A percentile compares a stretch with the other conserved stretches of the same genome.
These are phyloP conservation scores for Poa annua DNA, from an alignment of 176 grass and related monocot species.

Conservation along the genomic window DNA sequence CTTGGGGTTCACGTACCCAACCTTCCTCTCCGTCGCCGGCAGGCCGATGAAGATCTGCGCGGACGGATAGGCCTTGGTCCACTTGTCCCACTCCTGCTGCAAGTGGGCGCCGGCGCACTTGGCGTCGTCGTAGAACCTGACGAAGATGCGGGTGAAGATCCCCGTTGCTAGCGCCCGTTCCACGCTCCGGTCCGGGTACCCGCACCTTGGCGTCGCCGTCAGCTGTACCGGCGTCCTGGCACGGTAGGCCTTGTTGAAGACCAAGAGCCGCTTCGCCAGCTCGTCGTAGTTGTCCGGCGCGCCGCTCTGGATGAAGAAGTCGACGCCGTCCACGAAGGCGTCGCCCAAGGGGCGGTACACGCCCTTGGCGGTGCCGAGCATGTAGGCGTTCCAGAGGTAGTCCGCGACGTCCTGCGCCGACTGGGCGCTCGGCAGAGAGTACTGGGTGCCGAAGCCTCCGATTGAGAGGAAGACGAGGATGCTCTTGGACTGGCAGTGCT, in stretches of 20 bases:
- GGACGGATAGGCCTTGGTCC: neutral
- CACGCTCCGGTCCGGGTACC: conserved; percentile 3
- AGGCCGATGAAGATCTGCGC: conserved; percentile 24
- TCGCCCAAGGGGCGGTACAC: conserved; percentile 22
- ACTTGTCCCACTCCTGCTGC: conserved; percentile 19
- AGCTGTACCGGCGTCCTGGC: neutral
- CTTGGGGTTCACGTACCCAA: neutral
- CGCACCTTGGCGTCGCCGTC: conserved; percentile 36
- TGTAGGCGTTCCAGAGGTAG: neutral
- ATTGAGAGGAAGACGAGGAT: conserved; percentile 34
- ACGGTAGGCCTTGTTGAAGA: neutral
- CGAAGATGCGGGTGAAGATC: conserved; percentile 14
- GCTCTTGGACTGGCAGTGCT: conserved; percentile 25
- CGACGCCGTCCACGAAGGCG: conserved; percentile 28
- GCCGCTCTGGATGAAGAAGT: conserved; percentile 34
- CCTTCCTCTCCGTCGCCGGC: neutral
- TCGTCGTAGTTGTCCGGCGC: conserved; percentile 22
- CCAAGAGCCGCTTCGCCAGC: neutral
- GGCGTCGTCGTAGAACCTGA: conserved; percentile 27
- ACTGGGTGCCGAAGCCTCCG: conserved; percentile 8
- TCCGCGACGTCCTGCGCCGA: conserved; percentile 5
- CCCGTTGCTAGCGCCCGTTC: conserved; percentile 14
- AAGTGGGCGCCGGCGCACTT: conserved; percentile 9
- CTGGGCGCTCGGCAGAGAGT: conserved; percentile 13
- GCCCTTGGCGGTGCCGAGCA: conserved; percentile 1